phyloP scores from a whole-genome alignment of 1,139 yeast genomes.

The Blastobotrys serpentis region DNA sequence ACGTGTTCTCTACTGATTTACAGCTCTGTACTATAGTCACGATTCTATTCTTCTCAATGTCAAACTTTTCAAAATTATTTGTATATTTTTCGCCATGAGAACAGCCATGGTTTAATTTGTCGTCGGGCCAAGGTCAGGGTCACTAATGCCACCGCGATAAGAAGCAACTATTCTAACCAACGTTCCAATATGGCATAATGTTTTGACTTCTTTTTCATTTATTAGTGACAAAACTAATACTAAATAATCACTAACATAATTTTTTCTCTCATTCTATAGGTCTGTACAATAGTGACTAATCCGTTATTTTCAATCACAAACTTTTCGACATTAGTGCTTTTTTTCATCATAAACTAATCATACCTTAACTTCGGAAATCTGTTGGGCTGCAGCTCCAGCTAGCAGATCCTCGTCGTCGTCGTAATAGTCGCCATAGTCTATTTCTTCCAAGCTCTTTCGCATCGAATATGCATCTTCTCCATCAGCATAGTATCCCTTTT shows the following conservation, averaged over 20 bases:
- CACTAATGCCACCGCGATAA: too few species aligned
- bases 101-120: too few species aligned
- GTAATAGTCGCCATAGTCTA: conserved; percentile 26
- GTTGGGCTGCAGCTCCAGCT: conserved; percentile 25
- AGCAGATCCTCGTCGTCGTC: conserved; percentile 35
- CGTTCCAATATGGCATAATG: too few species aligned
- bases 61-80: neutral
- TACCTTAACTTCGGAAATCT: neutral
- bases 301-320: neutral
- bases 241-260: too few species aligned
- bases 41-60: neutral
- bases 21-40: too few species aligned
- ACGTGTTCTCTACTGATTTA: neutral
- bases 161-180: too few species aligned
- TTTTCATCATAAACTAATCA: neutral
- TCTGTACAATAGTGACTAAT: neutral
- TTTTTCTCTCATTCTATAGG: too few species aligned
- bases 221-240: too few species aligned
- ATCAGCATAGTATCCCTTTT: conserved; percentile 87
- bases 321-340: neutral
- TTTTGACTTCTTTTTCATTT: too few species aligned
- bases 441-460: conserved; percentile 45
- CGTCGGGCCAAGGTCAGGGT: too few species aligned
- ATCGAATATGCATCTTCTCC: conserved; percentile 99
- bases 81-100: neutral